phyloP scores from a whole-genome alignment of 495 filamentous ascomycete genomes.

The Hyphodiscus hymeniophilus region DNA sequence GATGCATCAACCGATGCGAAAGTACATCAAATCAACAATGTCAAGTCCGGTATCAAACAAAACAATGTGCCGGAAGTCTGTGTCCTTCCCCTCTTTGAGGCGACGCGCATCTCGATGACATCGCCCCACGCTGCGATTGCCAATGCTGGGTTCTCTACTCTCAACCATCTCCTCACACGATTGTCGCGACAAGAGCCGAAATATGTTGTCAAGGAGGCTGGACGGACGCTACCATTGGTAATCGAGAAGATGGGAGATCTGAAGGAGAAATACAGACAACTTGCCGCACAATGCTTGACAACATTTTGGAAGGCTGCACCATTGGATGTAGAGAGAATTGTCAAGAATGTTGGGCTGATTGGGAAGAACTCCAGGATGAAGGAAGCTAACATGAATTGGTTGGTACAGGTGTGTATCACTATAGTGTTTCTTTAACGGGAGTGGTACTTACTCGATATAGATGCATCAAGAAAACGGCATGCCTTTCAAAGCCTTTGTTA shows the following conservation, averaged over 20 bases:
- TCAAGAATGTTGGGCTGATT: constrained; percentile 68
- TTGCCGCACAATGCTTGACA: constrained; percentile 63
- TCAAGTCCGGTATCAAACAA: constrained; percentile 86
- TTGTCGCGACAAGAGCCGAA: constrained; percentile 74
- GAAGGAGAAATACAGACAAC: constrained; percentile 67
- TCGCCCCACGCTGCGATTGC: constrained; percentile 64
- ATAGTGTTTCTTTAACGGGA: background rate
- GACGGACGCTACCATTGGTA: constrained; percentile 59
- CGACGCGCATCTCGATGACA: constrained; percentile 55
- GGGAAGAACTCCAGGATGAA: constrained; percentile 77
- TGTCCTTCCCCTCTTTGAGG: constrained; percentile 65
- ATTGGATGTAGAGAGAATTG: constrained; percentile 66
- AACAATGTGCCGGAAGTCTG: constrained; percentile 72
- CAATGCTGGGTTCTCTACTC: constrained; percentile 71
- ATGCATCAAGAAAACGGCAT: constrained; percentile 71
- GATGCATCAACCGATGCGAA: constrained; percentile 64
- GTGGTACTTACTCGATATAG: constrained; percentile 29
- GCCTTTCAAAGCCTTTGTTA: constrained; percentile 74
- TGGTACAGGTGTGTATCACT: constrained; percentile 47
- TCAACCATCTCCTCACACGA: constrained; percentile 78
- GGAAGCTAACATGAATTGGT: constrained; percentile 75
- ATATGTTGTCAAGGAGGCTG: constrained; percentile 53
- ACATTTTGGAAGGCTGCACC: constrained; percentile 63
- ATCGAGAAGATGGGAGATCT: constrained; percentile 82
- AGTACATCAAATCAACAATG: constrained; percentile 55